Evolutionary conservation across 1,284 basidiomycete species (phyloP).

Genomic region (Boletellus deceptivus): DNA sequence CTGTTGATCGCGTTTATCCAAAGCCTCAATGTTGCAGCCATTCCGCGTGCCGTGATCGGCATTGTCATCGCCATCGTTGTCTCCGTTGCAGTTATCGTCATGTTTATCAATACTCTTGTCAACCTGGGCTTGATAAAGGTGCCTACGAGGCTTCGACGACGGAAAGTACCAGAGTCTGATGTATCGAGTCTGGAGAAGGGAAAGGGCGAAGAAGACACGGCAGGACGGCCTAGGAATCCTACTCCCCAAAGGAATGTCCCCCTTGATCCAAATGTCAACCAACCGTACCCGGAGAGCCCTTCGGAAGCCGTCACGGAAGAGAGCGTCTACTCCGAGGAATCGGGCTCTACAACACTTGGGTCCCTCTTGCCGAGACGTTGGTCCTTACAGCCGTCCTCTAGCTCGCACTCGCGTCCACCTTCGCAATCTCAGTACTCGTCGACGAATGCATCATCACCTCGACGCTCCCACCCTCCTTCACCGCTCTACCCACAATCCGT

Average conservation of each 20-base stretch:
- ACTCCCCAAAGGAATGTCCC: conserved; percentile 49
- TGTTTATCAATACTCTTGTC: conserved; percentile 58
- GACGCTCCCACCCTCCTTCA: conserved; percentile 32
- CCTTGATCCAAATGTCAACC: conserved; percentile 41
- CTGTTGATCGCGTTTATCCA: conserved; percentile 69
- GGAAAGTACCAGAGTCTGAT: conserved; percentile 9
- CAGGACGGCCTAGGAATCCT: conserved; percentile 49
- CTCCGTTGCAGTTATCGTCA: conserved; percentile 55
- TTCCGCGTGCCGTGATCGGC: conserved; percentile 75
- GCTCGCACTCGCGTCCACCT: conserved; percentile 34
- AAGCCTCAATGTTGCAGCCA: conserved; percentile 56
- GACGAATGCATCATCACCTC: conserved; percentile 32
- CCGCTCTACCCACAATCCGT: conserved; percentile 23
- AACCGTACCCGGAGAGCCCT: conserved; percentile 41
- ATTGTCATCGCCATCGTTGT: conserved; percentile 61
- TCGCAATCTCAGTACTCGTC: conserved; percentile 36
- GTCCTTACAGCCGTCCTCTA: conserved; percentile 43
- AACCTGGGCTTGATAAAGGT: conserved; percentile 40
- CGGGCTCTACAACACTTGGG: conserved; percentile 41
- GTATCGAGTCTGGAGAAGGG: conserved; percentile 32
- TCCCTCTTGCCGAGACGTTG: conserved; percentile 44
- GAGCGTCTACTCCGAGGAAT: conserved; percentile 35
- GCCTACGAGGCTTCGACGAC: conserved; percentile 16
- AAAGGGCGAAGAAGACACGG: conserved; percentile 15
- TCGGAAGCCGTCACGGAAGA: conserved; percentile 35